phyloP scores from a whole-genome alignment of 2,329 filamentous ascomycete genomes.

The Aspergillus quadrilineatus region DNA sequence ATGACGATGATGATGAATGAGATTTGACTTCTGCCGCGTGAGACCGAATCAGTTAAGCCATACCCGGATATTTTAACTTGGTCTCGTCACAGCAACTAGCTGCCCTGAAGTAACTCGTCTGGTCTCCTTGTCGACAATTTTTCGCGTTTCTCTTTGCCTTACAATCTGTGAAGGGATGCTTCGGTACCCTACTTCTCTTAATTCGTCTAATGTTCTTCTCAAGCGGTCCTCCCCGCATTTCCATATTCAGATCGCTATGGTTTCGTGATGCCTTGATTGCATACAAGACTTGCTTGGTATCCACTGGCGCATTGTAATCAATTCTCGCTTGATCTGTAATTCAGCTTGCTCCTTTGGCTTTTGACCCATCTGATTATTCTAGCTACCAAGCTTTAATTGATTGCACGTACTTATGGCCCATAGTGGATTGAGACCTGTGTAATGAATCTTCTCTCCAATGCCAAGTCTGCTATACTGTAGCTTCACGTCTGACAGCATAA shows the following conservation, averaged over 20 bases:
- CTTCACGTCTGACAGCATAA: too few species aligned
- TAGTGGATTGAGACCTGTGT: not conserved
- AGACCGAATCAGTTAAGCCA: not conserved
- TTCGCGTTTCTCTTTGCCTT: not conserved
- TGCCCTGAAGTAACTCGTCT: not conserved
- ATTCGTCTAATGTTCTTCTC: slow-evolving; percentile 3
- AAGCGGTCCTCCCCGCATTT: not conserved
- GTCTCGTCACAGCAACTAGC: not conserved
- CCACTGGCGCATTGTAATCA: slow-evolving; percentile 1
- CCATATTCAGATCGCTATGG: not conserved
- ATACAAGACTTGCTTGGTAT: not conserved
- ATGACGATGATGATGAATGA: slow-evolving; percentile 8
- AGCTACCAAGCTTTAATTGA: slow-evolving; percentile 1
- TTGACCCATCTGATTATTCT: not conserved
- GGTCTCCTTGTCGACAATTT: not conserved
- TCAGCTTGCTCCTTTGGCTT: not conserved
- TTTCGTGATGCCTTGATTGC: not conserved
- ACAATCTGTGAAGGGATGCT: not conserved
- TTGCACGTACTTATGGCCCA: not conserved
- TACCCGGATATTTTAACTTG: not conserved
- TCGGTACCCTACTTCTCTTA: slow-evolving; percentile 3
- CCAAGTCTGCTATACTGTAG: not conserved
- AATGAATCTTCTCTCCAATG: not conserved
- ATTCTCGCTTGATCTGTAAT: slow-evolving; percentile 1
- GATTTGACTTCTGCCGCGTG: not conserved